Percentiles rank a stretch among this genome's conserved stretches.
These are phyloP conservation scores for Penicillium frequentans DNA, from an alignment of 2,329 filamentous ascomycete genomes.

Conservation along the genomic window DNA sequence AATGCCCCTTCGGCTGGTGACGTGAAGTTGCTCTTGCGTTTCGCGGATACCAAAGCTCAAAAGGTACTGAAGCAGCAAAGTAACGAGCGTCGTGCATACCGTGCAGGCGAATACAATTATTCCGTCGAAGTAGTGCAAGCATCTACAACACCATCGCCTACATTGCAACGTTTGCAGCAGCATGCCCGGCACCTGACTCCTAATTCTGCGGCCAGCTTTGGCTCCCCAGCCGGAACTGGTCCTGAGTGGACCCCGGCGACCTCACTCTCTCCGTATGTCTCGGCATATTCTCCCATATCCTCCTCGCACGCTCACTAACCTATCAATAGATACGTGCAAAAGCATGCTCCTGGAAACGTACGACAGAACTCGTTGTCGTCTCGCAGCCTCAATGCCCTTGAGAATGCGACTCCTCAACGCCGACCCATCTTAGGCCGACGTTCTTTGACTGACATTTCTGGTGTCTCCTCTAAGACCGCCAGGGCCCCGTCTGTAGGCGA, in stretches of 20 bases:
- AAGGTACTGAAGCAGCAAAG: slow-evolving; percentile 97
- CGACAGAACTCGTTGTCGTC: slow-evolving; percentile 41
- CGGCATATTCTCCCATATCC: slow-evolving; percentile 31
- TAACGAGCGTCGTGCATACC: slow-evolving; percentile 90
- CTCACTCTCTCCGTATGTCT: slow-evolving; percentile 48
- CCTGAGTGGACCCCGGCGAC: slow-evolving; percentile 49
- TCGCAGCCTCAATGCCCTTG: slow-evolving; percentile 38
- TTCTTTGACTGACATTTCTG: slow-evolving; percentile 33
- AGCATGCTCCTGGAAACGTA: slow-evolving; percentile 26
- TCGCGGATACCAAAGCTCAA: slow-evolving; percentile 93
- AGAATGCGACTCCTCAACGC: slow-evolving; percentile 39
- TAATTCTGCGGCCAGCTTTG: slow-evolving; percentile 43
- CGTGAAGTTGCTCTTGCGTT: slow-evolving; percentile 87
- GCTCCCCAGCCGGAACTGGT: slow-evolving; percentile 43
- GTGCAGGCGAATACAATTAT: slow-evolving; percentile 88
- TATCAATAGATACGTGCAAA: background rate
- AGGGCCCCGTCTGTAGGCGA: slow-evolving; percentile 31
- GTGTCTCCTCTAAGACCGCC: slow-evolving; percentile 37
- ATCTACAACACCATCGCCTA: slow-evolving; percentile 43
- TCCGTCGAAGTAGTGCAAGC: slow-evolving; percentile 49
- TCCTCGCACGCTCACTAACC: slow-evolving; percentile 5
- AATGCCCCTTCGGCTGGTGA: slow-evolving; percentile 76
- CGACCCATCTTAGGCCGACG: slow-evolving; percentile 27
- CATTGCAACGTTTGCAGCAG: slow-evolving; percentile 42
- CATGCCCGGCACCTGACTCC: slow-evolving; percentile 43